phyloP scores from a whole-genome alignment of 1,139 yeast species.

The Hanseniaspora sp. region DNA sequence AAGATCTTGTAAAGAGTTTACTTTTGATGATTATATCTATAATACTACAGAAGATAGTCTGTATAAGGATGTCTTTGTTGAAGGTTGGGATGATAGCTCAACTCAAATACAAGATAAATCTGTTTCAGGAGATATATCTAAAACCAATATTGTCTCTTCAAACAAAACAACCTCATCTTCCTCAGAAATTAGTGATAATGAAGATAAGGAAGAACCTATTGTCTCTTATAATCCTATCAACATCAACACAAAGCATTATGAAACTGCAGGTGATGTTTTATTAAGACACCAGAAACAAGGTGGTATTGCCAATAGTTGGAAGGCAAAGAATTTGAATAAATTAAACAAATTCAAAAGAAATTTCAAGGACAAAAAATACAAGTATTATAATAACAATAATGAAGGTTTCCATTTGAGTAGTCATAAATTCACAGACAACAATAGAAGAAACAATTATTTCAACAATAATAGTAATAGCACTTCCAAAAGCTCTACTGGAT shows the following conservation, averaged over 20 bases:
- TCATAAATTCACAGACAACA: conserved; percentile 15
- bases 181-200: not conserved
- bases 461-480: conserved; percentile 15
- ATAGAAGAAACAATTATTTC: conserved; percentile 20
- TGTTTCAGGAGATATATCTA: too few species aligned
- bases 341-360: conserved; percentile 10
- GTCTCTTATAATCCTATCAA: not conserved
- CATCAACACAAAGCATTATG: conserved; percentile 13
- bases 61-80: conserved; percentile 13
- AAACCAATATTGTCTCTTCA: conserved; percentile 1
- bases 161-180: not conserved
- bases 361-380: not conserved
- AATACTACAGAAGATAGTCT: conserved; percentile 34
- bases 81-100: conserved; percentile 15
- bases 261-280: conserved; percentile 13
- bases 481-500: conserved; percentile 17
- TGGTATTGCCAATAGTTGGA: conserved; percentile 8
- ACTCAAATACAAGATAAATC: too few species aligned
- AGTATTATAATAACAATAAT: not conserved
- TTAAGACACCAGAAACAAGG: conserved; percentile 5
- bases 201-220: not conserved
- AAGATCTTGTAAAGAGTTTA: conserved; percentile 48
- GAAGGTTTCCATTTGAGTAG: not conserved
- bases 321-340: conserved; percentile 4
- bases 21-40: conserved; percentile 70